phyloP scores from a whole-genome alignment of 148 eudicot species.

The Vaccinium myrtillus region DNA sequence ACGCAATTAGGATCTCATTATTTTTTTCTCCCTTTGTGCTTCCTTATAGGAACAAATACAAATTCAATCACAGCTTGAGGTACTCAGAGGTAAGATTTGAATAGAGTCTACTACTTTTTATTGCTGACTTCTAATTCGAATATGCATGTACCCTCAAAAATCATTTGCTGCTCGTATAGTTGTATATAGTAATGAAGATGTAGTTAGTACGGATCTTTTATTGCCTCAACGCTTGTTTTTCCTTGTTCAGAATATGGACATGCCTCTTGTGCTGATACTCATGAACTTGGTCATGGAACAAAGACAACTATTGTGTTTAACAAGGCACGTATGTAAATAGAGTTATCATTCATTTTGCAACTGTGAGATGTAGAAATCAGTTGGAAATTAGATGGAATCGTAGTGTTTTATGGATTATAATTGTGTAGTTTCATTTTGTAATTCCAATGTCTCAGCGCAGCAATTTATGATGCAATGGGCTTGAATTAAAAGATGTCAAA shows the following conservation, averaged over 20 bases:
- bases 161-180: background rate
- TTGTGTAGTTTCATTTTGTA: background rate
- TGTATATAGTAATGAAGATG: background rate
- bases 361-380: background rate
- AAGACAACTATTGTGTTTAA: constrained; percentile 16
- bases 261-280: constrained; percentile 36
- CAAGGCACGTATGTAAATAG: constrained; percentile 25
- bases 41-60: constrained; percentile 43
- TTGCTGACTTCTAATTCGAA: background rate
- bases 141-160: background rate
- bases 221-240: background rate
- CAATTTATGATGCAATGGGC: background rate
- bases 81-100: constrained; percentile 49
- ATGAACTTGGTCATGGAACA: constrained; percentile 20
- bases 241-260: background rate
- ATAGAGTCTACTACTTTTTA: background rate
- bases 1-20: background rate
- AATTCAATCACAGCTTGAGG: constrained; percentile 59
- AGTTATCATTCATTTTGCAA: background rate
- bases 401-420: background rate
- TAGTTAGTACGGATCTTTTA: background rate
- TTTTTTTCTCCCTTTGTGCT: background rate
- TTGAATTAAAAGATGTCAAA: background rate
- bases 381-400: background rate
- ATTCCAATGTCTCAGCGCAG: background rate